Evolutionary conservation across 108 stramenopile genomes (phyloP), one percentile per base, ranked within the genome.

Genomic region (Aurantiochytrium sp.): DNA sequence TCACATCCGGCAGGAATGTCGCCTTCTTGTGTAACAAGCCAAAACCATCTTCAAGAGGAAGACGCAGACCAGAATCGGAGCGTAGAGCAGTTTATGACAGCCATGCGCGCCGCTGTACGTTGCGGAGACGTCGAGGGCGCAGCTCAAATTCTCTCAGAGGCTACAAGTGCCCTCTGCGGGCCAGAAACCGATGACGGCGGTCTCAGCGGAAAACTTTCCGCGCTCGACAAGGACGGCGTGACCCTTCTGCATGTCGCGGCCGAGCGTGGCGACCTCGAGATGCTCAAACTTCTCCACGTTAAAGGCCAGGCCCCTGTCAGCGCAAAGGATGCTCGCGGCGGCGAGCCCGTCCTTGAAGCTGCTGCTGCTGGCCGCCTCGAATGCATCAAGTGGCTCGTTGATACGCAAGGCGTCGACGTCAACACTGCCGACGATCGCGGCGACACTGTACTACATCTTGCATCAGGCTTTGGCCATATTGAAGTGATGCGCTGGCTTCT

Each of bases 401-500:
- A 88, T 58, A 88, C 90, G 21, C 64, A 69, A 18, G 91, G 91
- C 5, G 88, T 94, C 10, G 93, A 95, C 76, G 93, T 97, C 3
- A 94, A 96, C 87, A 93, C 93, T 25, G 94, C 95, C 4, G 96
- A 97, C 89, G 96, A 96, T 87, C 95, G 96, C 89, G 94, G 93
- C 59, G 91, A 96, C 47, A 97, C 97, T 42, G 95, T 96, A 6
- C 58, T 98, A 87, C 97, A 98, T 72, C 87, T 98, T 64, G 96
- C 96, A 3, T 94, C 96, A 0, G 95, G 94, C 4, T 96, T 95
- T 72, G 96, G 96, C 49, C 95, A 96, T 59, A 89, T 59, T 21
- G 93, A 93, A 0, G 92, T 96, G 10, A 93, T 97, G 4, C 43
- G 91, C 18, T 87, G 93, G 25, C 89, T 98, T 18, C 93, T 95